Conservation (phyloP, 2,329 filamentous ascomycete genomes). For the Colletotrichum sidae region DNA sequence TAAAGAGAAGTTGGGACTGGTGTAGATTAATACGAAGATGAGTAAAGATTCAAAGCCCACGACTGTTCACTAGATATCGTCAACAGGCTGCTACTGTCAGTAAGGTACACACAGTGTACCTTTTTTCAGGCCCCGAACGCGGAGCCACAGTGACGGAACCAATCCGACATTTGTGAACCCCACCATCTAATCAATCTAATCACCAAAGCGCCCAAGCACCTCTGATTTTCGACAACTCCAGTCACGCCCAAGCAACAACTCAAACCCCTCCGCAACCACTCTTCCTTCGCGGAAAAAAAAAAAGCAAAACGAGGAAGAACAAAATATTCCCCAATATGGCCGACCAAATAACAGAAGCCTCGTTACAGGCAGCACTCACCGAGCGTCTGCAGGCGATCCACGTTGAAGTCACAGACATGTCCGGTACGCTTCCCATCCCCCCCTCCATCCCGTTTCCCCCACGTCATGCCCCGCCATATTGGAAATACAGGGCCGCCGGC, state of each 20-base stretch:
- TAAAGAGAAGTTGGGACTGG: no score
- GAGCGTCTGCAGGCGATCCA: slow-evolving; percentile 79
- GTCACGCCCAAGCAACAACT: slow-evolving; percentile 4
- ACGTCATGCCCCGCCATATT: slow-evolving; percentile 31
- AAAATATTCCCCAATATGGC: slow-evolving; percentile 52
- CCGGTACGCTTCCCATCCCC: slow-evolving; percentile 68
- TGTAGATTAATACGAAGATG: no score
- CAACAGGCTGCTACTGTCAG: no score
- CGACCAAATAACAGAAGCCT: slow-evolving; percentile 77
- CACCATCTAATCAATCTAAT: slow-evolving; percentile 40
- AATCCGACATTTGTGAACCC: slow-evolving; percentile 11
- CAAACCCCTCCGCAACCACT: background rate
- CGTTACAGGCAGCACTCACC: slow-evolving; percentile 75
- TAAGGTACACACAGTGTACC: no score
- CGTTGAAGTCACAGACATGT: slow-evolving; percentile 92
- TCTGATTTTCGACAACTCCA: slow-evolving; percentile 33
- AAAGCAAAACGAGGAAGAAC: no score
- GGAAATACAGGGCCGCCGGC: slow-evolving; percentile 13
- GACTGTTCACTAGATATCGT: no score
- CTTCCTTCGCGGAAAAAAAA: no score
- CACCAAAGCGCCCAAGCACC: slow-evolving; percentile 23
- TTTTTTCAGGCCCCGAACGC: no score
- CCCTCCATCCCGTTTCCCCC: slow-evolving; percentile 6
- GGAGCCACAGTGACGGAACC: background rate
- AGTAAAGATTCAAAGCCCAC: no score